Evolutionary conservation across 345 rosid genomes (phyloP).

Genomic region (Citrus inodora): DNA sequence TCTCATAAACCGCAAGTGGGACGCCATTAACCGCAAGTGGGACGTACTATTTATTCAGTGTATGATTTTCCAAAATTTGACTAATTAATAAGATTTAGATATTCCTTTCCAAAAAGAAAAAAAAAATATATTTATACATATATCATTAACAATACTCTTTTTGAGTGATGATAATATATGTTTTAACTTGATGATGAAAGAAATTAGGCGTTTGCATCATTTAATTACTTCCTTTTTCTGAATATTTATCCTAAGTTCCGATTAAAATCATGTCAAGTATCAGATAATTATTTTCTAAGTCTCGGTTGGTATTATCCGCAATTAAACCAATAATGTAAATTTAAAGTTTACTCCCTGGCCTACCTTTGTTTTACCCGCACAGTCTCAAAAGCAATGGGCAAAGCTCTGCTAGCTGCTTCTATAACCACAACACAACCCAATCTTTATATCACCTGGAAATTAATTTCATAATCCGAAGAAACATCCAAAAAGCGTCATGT

Average conservation of each 20-base stretch:
- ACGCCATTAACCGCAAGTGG: background rate
- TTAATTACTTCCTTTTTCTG: background rate
- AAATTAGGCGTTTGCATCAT: background rate
- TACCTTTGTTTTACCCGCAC: slow-evolving; percentile 9
- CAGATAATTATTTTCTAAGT: background rate
- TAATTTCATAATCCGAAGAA: background rate
- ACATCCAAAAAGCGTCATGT: background rate
- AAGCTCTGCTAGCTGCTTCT: slow-evolving; percentile 4
- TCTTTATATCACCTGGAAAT: background rate
- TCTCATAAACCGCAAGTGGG: background rate
- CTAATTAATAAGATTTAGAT: background rate
- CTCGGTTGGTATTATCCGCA: background rate
- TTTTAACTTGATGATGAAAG: background rate
- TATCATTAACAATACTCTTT: background rate
- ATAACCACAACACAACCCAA: background rate
- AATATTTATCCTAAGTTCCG: background rate
- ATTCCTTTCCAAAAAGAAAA: no score
- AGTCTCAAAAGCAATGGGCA: slow-evolving; percentile 1
- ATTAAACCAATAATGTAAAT: background rate
- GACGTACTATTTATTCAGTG: background rate
- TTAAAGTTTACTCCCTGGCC: slow-evolving; percentile 8
- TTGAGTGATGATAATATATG: background rate
- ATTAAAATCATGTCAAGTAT: background rate
- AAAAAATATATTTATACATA: background rate
- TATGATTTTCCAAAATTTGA: background rate